Base-by-base conservation (phyloP, 805 yeast genomes). In the Candida manassasensis region DNA sequence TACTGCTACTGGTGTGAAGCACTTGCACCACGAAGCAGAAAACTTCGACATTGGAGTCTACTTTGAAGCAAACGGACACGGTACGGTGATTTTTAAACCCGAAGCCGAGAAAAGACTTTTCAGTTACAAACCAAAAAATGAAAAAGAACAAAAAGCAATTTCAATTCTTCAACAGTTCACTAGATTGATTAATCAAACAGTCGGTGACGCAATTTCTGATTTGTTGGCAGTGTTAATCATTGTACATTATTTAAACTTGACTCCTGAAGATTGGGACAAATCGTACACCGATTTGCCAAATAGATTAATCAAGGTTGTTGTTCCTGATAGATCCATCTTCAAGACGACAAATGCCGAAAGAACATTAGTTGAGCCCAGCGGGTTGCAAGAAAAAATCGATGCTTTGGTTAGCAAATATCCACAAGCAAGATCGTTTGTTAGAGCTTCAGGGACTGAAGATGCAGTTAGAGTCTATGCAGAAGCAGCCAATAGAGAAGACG, bases 31-130 rank as follows among this genome's bases (percentile, higher is more conserved):
- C 52, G 95, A 88, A 34, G 93, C 95, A 1, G 77, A 73, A 40
- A 71, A 77, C 28, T 93, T 75, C 52, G 97, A 88, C 51, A 73
- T 90, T 42, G 98, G 98, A 17, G 80, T 93, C 11, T 93, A 93
- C 61, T 93, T 93, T 50, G 98, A 93, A 65, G 98, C 98, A 36
- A 93, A 93, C 55, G 98, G 98, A n/a, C 98, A 93, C 55, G 98
- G 98, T 10, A 93, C 98, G 0, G 95, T 90, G 5, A 68, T 87
- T 14, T 93, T 93, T 55, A 77, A 85, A 4, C 70, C 76, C 1
- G 59, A 62, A 12, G 64, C 66, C 4, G 67, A 76, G 38, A 48
- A 49, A 2, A 49, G 49, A 7, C 59, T 67, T 22, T 62, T 60
- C 35, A 45, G 35, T 15, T 57, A 59, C 33, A 44, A 55, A 21